Percentiles rank a stretch among this genome's conserved stretches.
Evolutionary conservation across 306 rosid genomes (phyloP).

Genomic region (Vigna reflexopilosa): DNA sequence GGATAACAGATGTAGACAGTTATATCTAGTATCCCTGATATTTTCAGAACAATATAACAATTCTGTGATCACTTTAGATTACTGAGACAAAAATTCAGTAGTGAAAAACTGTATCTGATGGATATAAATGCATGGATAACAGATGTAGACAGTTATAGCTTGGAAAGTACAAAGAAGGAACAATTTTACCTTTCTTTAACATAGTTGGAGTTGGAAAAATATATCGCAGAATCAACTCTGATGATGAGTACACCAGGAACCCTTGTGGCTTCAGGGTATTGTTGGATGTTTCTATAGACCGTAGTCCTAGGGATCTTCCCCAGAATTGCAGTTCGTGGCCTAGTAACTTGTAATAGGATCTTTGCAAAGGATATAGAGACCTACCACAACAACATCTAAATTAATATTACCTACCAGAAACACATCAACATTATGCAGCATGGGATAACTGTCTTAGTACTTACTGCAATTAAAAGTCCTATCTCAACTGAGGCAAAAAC

Average conservation of each 20-base stretch:
- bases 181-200: constrained; percentile 80
- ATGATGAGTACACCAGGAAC: constrained; percentile 82
- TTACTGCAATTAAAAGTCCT: constrained; percentile 92
- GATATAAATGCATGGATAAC: neutral
- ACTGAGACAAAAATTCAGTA: neutral
- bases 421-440: constrained; percentile 11
- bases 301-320: constrained; percentile 86
- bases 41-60: constrained; percentile 1
- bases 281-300: constrained; percentile 86
- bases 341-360: constrained; percentile 89
- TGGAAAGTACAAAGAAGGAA: constrained; percentile 5
- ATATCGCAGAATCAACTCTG: constrained; percentile 92
- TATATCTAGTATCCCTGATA: constrained; percentile 7
- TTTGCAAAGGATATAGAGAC: constrained; percentile 90
- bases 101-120: neutral
- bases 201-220: constrained; percentile 96
- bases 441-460: constrained; percentile 34
- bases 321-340: constrained; percentile 80
- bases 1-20: constrained; percentile 11
- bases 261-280: constrained; percentile 84
- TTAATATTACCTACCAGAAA: constrained; percentile 5
- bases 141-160: neutral
- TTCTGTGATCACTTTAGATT: neutral
- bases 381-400: constrained; percentile 49
- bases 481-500: constrained; percentile 82